Percentiles rank a stretch among this genome's conserved stretches.
These are phyloP conservation scores for Pyracantha coccinea DNA, from an alignment of 331 rosid species.

Conservation along the genomic window DNA sequence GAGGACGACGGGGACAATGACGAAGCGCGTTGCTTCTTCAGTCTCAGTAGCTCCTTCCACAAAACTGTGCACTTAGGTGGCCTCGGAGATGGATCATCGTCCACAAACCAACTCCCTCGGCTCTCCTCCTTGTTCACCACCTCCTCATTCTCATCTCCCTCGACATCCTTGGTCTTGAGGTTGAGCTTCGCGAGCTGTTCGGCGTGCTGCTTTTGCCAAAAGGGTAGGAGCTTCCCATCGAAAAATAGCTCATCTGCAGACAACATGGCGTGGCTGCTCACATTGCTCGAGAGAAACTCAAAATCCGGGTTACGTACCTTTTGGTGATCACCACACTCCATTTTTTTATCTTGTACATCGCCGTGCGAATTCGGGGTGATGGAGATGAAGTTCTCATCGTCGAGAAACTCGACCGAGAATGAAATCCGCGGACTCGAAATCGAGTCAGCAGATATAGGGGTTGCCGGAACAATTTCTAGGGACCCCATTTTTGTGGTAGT, in stretches of 20 bases:
- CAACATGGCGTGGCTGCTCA: conserved; percentile 45
- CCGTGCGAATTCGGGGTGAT: conserved; percentile 50
- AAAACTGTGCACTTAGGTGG: conserved; percentile 96
- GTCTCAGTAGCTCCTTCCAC: conserved; percentile 92
- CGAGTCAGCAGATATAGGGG: conserved; percentile 38
- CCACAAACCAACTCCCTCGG: conserved; percentile 84
- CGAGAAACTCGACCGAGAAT: conserved; percentile 83
- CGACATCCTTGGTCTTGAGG: conserved; percentile 34
- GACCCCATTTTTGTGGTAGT: conserved; percentile 42
- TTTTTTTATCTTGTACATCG: conserved; percentile 17
- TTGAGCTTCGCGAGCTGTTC: conserved; percentile 75
- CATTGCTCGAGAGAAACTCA: conserved; percentile 75
- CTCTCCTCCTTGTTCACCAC: conserved; percentile 41
- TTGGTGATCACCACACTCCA: conserved; percentile 27
- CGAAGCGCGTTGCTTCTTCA: conserved; percentile 92
- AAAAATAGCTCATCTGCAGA: conserved; percentile 95
- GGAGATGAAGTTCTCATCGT: conserved; percentile 85
- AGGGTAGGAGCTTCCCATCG: conserved; percentile 95
- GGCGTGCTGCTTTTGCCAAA: conserved; percentile 74
- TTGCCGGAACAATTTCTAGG: conserved; percentile 42
- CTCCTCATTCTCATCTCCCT: conserved; percentile 18
- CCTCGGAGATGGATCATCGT: conserved; percentile 97
- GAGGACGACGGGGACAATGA: conserved; percentile 81
- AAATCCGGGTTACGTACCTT: conserved; percentile 55
- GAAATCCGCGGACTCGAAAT: conserved; percentile 82